phyloP scores from a whole-genome alignment of 345 rosid genomes.

The Dovyalis caffra region DNA sequence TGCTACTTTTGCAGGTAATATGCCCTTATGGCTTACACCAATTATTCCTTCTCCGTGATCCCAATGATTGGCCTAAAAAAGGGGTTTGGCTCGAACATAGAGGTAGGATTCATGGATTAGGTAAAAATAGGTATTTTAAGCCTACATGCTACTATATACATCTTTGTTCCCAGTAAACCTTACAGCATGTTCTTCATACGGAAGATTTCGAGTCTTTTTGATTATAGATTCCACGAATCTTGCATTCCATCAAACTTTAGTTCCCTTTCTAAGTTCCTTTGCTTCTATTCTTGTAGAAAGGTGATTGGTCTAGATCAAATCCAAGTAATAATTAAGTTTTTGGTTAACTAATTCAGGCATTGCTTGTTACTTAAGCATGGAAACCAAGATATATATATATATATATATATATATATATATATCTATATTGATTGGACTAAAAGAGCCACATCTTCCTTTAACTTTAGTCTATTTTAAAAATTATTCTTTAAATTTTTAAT shows the following conservation, averaged over 20 bases:
- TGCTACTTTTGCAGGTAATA: slow-evolving; percentile 29
- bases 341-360: slow-evolving; percentile 24
- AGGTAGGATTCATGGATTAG: slow-evolving; percentile 33
- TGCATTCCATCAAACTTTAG: slow-evolving; percentile 4
- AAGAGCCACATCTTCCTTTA: too few relatives aligned
- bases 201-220: slow-evolving; percentile 13
- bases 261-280: slow-evolving; percentile 7
- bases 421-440: neutral
- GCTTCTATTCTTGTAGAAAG: slow-evolving; percentile 10
- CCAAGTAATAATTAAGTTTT: slow-evolving; percentile 30
- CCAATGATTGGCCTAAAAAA: slow-evolving; percentile 43
- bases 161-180: slow-evolving; percentile 39
- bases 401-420: neutral
- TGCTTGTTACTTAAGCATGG: slow-evolving; percentile 39
- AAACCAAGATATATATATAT: neutral
- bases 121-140: slow-evolving; percentile 21
- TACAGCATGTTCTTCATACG: slow-evolving; percentile 33
- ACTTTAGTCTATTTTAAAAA: too few relatives aligned
- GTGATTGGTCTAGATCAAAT: slow-evolving; percentile 43
- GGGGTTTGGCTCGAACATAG: slow-evolving; percentile 17
- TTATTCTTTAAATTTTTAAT: too few relatives aligned
- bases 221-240: slow-evolving; percentile 28
- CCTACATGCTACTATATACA: neutral
- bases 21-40: slow-evolving; percentile 32
- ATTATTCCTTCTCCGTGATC: slow-evolving; percentile 37